Percentiles rank a stretch among this genome's conserved stretches.
These are phyloP conservation scores for Dryas drummondii DNA, from an alignment of 306 rosid species.

Conservation along the genomic window DNA sequence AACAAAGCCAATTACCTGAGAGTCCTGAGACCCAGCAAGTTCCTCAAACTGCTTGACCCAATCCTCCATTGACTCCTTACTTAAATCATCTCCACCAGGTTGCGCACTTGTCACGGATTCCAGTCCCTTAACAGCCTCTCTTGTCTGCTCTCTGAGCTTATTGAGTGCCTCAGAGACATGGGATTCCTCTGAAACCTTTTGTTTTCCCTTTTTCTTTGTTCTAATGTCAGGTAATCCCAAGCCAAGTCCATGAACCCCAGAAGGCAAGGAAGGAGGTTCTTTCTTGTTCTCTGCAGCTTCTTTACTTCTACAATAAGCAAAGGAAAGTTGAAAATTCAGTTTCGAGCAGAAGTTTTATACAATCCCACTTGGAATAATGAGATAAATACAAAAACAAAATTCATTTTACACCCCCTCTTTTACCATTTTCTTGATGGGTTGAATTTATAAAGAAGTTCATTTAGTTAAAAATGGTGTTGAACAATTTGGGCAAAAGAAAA, in stretches of 20 bases:
- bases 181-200: slow-evolving; percentile 61
- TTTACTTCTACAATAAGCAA: slow-evolving; percentile 27
- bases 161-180: slow-evolving; percentile 81
- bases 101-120: slow-evolving; percentile 48
- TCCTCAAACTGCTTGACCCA: slow-evolving; percentile 97
- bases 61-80: slow-evolving; percentile 73
- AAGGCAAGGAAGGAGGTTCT: slow-evolving; percentile 41
- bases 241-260: slow-evolving; percentile 83
- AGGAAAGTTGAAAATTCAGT: slow-evolving; percentile 1
- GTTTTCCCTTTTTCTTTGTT: slow-evolving; percentile 76
- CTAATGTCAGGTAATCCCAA: slow-evolving; percentile 78
- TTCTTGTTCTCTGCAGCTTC: slow-evolving; percentile 36
- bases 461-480: background rate
- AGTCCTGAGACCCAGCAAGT: slow-evolving; percentile 75
- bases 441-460: background rate
- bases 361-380: background rate
- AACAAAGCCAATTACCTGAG: slow-evolving; percentile 50
- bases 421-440: background rate
- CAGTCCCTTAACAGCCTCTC: slow-evolving; percentile 77
- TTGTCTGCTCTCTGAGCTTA: slow-evolving; percentile 78
- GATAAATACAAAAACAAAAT: background rate
- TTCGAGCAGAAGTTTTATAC: background rate
- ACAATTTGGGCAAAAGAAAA: slow-evolving; percentile 2
- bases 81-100: slow-evolving; percentile 47
- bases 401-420: background rate